Percentiles rank a stretch among this genome's conserved stretches.
Evolutionary conservation across 805 yeast genomes (phyloP).

Genomic region (Sugiyamaella lignohabitans): DNA sequence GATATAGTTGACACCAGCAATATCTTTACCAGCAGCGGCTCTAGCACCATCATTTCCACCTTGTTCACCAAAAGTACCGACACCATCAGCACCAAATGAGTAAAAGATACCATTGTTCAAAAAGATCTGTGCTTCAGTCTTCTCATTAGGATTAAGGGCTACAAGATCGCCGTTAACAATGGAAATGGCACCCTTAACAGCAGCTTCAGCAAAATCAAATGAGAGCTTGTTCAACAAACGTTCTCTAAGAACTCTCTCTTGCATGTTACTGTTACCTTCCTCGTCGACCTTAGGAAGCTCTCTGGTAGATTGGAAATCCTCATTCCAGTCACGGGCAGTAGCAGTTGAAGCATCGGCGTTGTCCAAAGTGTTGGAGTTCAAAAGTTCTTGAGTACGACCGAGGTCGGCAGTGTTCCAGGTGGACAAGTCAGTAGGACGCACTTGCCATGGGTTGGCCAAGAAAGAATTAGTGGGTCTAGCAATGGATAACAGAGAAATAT

Average conservation of each 20-base stretch:
- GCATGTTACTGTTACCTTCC: slow-evolving; percentile 39
- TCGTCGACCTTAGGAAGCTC: slow-evolving; percentile 49
- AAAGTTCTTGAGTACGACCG: slow-evolving; percentile 51
- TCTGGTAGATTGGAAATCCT: slow-evolving; percentile 75
- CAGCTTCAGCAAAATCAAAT: slow-evolving; percentile 68
- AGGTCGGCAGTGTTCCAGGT: slow-evolving; percentile 38
- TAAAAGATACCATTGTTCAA: slow-evolving; percentile 81
- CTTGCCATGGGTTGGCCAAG: slow-evolving; percentile 74
- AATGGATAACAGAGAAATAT: slow-evolving; percentile 26
- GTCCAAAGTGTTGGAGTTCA: slow-evolving; percentile 54
- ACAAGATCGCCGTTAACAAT: slow-evolving; percentile 65
- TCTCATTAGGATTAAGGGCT: slow-evolving; percentile 78
- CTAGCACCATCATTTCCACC: slow-evolving; percentile 88
- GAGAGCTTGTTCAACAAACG: slow-evolving; percentile 62
- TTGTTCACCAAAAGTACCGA: slow-evolving; percentile 54
- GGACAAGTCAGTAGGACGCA: slow-evolving; percentile 24
- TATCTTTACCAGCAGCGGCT: slow-evolving; percentile 70
- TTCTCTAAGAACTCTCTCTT: slow-evolving; percentile 70
- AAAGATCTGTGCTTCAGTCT: slow-evolving; percentile 54
- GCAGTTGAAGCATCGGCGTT: slow-evolving; percentile 31
- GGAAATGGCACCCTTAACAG: slow-evolving; percentile 73
- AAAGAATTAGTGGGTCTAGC: slow-evolving; percentile 51
- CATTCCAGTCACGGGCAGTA: slow-evolving; percentile 74
- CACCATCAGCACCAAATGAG: slow-evolving; percentile 66
- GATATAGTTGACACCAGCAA: slow-evolving; percentile 61